Percentiles rank a stretch among this genome's conserved stretches.
phyloP scores from a whole-genome alignment of 2,329 filamentous ascomycete genomes.

The Niveomyces coronatus region DNA sequence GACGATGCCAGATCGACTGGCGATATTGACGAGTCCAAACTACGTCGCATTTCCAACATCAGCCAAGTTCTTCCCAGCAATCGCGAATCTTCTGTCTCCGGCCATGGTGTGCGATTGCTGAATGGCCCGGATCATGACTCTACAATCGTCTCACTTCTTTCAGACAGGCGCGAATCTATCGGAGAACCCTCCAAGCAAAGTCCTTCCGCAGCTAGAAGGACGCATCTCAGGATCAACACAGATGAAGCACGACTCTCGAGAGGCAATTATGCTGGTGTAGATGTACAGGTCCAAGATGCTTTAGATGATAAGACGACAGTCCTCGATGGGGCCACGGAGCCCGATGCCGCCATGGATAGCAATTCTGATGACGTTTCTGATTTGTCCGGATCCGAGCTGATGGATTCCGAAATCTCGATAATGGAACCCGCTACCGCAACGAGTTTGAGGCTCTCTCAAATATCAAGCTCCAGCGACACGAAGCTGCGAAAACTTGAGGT shows the following conservation, averaged over 20 bases:
- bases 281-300: too few species aligned
- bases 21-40: conserved; percentile 6
- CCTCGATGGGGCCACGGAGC: not conserved
- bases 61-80: conserved; percentile 1
- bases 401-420: conserved; percentile 8
- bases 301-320: not conserved
- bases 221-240: too few species aligned
- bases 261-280: too few species aligned
- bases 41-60: conserved; percentile 1
- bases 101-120: not conserved
- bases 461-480: not conserved
- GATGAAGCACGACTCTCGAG: too few species aligned
- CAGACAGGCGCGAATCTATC: not conserved
- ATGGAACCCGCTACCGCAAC: conserved; percentile 3
- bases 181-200: not conserved
- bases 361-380: conserved; percentile 6
- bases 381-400: conserved; percentile 3
- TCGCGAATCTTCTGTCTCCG: not conserved
- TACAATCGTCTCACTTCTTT: not conserved
- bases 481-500: conserved; percentile 12
- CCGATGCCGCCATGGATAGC: conserved; percentile 4
- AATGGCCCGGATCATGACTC: not conserved
- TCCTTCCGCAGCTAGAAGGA: too few species aligned
- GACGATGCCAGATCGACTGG: conserved; percentile 4
- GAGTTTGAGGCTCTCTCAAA: conserved; percentile 5